A percentile compares a stretch with the other conserved stretches of the same genome.
These are phyloP conservation scores for Sistotremastrum suecicum DNA, from an alignment of 768 basidiomycete species.

Conservation along the genomic window DNA sequence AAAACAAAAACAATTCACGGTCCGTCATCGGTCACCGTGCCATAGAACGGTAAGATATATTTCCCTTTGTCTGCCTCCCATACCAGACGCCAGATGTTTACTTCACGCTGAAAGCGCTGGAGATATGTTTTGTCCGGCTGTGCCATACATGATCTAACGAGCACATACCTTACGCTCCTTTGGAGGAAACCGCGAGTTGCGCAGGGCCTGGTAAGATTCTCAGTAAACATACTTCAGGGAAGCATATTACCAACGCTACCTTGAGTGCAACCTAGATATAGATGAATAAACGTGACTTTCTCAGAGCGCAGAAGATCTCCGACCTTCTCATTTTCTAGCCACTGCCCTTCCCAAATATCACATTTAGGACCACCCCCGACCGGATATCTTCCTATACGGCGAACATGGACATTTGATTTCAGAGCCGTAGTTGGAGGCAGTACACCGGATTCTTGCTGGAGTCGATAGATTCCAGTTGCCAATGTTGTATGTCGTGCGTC, in stretches of 20 bases:
- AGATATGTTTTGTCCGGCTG: background rate
- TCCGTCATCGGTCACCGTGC: slow-evolving; percentile 40
- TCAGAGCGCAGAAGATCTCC: slow-evolving; percentile 40
- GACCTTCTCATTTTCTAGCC: slow-evolving; percentile 39
- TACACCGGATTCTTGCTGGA: slow-evolving; percentile 31
- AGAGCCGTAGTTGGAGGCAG: slow-evolving; percentile 38
- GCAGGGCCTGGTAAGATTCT: background rate
- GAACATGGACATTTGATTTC: slow-evolving; percentile 33
- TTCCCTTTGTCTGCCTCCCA: slow-evolving; percentile 38
- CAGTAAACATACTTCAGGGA: background rate
- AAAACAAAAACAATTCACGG: slow-evolving; percentile 22
- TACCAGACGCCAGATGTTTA: slow-evolving; percentile 37
- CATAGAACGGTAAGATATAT: slow-evolving; percentile 44
- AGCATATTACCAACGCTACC: slow-evolving; percentile 23
- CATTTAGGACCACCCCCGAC: slow-evolving; percentile 37
- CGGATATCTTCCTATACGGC: slow-evolving; percentile 32
- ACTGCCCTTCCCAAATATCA: slow-evolving; percentile 39
- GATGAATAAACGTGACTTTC: slow-evolving; percentile 42
- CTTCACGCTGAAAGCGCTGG: slow-evolving; percentile 40
- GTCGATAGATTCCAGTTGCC: slow-evolving; percentile 32
- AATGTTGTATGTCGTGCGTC: slow-evolving; percentile 22
- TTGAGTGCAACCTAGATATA: slow-evolving; percentile 33
- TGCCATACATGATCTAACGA: too few species aligned
- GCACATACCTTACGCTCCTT: too few species aligned
- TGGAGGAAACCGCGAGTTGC: too few species aligned